Percentiles rank a stretch among this genome's conserved stretches.
Conservation (phyloP, 225 moss, liverwort and hornwort species). For the Anthoceros angustus region DNA sequence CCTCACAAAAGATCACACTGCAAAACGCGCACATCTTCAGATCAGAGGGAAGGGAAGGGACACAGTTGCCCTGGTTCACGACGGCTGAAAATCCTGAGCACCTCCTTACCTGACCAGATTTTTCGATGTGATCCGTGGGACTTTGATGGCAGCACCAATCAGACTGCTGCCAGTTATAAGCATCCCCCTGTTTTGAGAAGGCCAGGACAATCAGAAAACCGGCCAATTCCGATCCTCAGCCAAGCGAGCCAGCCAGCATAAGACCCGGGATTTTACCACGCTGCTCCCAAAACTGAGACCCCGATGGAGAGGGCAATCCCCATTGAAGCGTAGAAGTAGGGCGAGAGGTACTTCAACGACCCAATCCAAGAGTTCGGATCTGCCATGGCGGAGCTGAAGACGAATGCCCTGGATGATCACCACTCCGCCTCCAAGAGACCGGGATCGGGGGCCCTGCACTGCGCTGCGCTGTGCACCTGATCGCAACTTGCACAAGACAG, state of each 20-base stretch:
- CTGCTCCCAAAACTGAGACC: conserved; percentile 87
- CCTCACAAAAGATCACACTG: conserved; percentile 99
- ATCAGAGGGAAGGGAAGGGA: not conserved
- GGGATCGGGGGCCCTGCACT: too few species aligned
- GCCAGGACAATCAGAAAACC: not conserved
- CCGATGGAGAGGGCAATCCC: conserved; percentile 93
- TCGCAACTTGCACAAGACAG: too few species aligned
- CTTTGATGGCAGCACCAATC: conserved; percentile 91
- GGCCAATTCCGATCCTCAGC: not conserved
- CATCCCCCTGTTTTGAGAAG: conserved; percentile 54
- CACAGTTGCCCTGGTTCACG: not conserved
- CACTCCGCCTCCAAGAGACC: too few species aligned
- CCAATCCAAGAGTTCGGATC: conserved; percentile 2
- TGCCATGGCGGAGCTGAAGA: not conserved
- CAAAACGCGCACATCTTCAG: conserved; percentile 3
- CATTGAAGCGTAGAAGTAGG: conserved; percentile 70
- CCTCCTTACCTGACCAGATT: conserved; percentile 71
- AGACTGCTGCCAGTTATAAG: conserved; percentile 99
- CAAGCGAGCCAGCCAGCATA: not conserved
- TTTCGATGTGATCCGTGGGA: conserved; percentile 92
- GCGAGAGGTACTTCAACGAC: conserved; percentile 81
- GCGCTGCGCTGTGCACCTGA: too few species aligned
- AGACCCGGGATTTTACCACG: conserved; percentile 28
- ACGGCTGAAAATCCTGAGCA: not conserved
- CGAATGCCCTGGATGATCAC: too few species aligned